Evolutionary conservation across 768 basidiomycete genomes (phyloP), one percentile per base, ranked within the genome.

Genomic region (Boletus pseudo-olivaceus): DNA sequence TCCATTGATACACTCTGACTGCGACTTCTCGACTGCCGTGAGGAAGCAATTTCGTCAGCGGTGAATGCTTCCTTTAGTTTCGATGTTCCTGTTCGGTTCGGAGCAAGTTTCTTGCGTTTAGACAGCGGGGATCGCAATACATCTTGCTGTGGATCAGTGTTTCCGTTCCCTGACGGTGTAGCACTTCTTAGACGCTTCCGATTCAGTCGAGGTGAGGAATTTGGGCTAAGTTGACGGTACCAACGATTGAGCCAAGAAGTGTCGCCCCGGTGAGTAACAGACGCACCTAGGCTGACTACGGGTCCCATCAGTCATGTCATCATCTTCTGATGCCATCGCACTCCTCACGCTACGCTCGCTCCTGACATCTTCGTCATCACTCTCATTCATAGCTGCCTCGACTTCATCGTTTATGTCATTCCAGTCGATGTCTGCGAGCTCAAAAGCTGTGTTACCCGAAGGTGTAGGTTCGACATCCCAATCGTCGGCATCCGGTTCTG

Each of bases 321-420:
- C 84, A 51, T 83, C 82, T 51, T 85, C 84, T 42, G 77, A 72
- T 62, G 62, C 73, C 59, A 73, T 70, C 52, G 51, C 70, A 65
- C 71, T 82, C 67, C 64, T 75, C 67, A 74, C 75, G 53, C 72
- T 80, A 63, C 43, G 67, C 58, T 64, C 73, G 57, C 67, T 75
- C 65, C 63, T 71, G 47, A 60, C 54, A 51, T 75, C 75, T 30
- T 70, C 73, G 49, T 87, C 85, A 55, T 88, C 84, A 58, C 84
- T 85, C 75, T 90, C 88, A 57, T 84, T 86, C 82, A 94, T 83
- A 37, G 89, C 87, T 40, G 86, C 92, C 57, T 93, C 90, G 34
- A 94, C 86, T 65, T 95, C 94, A 55, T 87, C 82, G 65, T 90
- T 89, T 61, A 91, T 86, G 61, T 85, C 86, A 60, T 84, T 82